Evolutionary conservation across 306 rosid genomes (phyloP).

Genomic region (Crataegus laevigata): DNA sequence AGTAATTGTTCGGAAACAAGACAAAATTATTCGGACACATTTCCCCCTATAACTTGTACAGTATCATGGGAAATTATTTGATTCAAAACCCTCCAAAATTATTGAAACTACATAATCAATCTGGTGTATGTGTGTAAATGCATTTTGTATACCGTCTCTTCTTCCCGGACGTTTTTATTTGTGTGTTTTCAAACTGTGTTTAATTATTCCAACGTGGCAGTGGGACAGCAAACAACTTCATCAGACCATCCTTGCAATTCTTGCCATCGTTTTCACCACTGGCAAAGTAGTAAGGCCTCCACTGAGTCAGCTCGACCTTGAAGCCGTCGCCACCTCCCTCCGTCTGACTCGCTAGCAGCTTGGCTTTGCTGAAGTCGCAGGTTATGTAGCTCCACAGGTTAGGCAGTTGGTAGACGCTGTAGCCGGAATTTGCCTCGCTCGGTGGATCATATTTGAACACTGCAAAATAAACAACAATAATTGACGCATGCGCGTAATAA

Average conservation of each 20-base stretch:
- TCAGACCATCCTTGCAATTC: constrained; percentile 47
- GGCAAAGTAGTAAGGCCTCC: constrained; percentile 57
- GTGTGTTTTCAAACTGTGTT: neutral
- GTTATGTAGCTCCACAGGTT: constrained; percentile 39
- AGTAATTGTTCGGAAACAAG: neutral
- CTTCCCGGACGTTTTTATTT: neutral
- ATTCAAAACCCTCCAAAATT: neutral
- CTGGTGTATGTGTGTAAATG: neutral
- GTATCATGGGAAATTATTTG: neutral
- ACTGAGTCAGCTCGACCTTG: constrained; percentile 25
- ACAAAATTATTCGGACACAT: neutral
- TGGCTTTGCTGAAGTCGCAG: constrained; percentile 40
- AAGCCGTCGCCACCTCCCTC: constrained; percentile 42
- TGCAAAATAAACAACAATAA: constrained; percentile 11
- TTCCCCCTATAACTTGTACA: no score
- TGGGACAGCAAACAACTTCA: constrained; percentile 35
- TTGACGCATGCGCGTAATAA: neutral
- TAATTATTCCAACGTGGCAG: constrained; percentile 9
- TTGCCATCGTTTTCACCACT: constrained; percentile 26
- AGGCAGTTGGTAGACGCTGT: constrained; percentile 38
- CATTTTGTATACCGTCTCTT: neutral
- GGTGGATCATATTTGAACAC: constrained; percentile 48
- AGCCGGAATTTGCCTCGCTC: constrained; percentile 10
- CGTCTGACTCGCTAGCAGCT: constrained; percentile 29
- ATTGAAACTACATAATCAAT: neutral